Evolutionary conservation across 2,329 filamentous ascomycete genomes (phyloP), one percentile per base, ranked within the genome.

Genomic region (Calonectria pseudoturangicola): DNA sequence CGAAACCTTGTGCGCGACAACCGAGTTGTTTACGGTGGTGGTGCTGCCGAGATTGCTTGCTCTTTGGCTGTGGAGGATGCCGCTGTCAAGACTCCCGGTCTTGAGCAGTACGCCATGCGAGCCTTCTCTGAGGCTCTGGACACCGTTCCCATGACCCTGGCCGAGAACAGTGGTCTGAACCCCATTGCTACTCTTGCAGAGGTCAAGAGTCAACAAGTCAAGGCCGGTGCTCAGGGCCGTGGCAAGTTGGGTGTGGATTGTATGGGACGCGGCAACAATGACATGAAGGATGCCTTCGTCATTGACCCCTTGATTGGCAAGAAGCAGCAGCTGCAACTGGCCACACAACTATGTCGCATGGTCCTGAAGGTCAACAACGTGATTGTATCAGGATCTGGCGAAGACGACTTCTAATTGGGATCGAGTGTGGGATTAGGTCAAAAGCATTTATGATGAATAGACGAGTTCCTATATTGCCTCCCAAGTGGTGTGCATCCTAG

Each of bases 91-190:
- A 98, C 95, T 66, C 95, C 96, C 28, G 97, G 97, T n/a, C 91
- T 99, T 47, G 96, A 98, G 87, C 97, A 99, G 86, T 99, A 99
- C 85, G 96, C 96, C 77, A 99, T 99, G 96, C 94, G 97, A 74
- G 97, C 97, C 28, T 99, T 99, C 83, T 92, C 97, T 73, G 96
- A 98, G 85, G 97, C 97, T 6, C 91, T 99, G 43, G 97, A 99
- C 84, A 90, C 94, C 2, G 90, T 99, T 1, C 97, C 97, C 41
- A 97, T 99, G 95, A 95, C 97, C 2, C 90, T 99, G 73, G 96
- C 97, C 12, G 96, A 99, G 90, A 99, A 99, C 90, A 98, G 95
- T 78, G 97, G 97, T 74, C 89, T 98, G 75, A 98, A 95, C 86
- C 95, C 97, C 18, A 99, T 99, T 80, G 95, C 98, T 81, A 98